Evolutionary conservation across 208 protist species (phyloP).

Genomic region (Angomonas desouzai): DNA sequence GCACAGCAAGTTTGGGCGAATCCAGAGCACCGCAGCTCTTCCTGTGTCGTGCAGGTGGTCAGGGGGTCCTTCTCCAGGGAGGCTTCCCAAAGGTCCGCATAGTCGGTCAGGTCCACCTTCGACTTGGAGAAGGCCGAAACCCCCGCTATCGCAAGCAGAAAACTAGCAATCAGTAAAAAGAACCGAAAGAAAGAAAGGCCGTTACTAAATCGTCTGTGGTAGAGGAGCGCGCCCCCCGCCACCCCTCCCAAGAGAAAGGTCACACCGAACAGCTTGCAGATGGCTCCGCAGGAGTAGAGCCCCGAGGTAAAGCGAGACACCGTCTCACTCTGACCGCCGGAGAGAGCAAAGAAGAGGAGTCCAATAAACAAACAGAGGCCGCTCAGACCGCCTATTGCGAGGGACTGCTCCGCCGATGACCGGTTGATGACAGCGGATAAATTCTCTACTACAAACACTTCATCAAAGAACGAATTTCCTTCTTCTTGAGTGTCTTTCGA

Average conservation of each 20-base stretch:
- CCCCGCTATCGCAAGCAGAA: neutral
- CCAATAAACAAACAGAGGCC: neutral
- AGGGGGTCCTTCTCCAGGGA: neutral
- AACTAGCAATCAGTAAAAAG: neutral
- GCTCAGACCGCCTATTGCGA: neutral
- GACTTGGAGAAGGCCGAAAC: neutral
- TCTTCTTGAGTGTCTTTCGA: neutral
- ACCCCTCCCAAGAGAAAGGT: neutral
- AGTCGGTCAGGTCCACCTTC: neutral
- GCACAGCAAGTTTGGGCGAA: conserved; percentile 36
- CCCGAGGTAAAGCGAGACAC: neutral
- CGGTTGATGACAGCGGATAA: neutral
- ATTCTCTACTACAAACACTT: neutral
- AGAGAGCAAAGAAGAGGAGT: neutral
- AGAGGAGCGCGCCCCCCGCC: neutral
- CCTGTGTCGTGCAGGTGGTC: conserved; percentile 34
- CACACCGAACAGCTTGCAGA: neutral
- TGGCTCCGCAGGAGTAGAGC: neutral
- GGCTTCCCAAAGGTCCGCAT: neutral
- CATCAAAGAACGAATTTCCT: neutral
- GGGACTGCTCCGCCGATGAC: neutral
- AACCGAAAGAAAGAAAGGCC: neutral
- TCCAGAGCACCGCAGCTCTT: conserved; percentile 38
- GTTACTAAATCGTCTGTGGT: neutral
- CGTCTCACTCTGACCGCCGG: neutral